phyloP scores from a whole-genome alignment of 495 filamentous ascomycete species.

The Hypoxylon cercidicola region DNA sequence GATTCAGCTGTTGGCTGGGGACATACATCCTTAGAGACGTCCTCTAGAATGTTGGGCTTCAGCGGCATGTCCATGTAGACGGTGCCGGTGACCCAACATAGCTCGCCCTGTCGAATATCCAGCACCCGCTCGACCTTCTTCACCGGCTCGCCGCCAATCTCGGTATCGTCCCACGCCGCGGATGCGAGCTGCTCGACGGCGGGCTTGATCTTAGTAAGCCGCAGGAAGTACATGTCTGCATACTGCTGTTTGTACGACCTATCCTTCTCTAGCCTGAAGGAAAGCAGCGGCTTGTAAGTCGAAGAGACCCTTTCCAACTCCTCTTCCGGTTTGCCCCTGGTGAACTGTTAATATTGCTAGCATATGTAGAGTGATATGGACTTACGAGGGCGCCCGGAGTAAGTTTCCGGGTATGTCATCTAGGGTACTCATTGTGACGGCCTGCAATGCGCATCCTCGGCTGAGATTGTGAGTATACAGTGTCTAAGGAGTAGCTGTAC shows the following conservation, averaged over 20 bases:
- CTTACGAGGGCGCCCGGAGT: slow-evolving; percentile 54
- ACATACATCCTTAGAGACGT: slow-evolving; percentile 89
- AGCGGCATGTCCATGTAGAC: slow-evolving; percentile 97
- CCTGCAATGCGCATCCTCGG: slow-evolving; percentile 8
- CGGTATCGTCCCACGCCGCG: slow-evolving; percentile 79
- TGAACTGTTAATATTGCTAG: slow-evolving; percentile 31
- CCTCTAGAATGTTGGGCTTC: slow-evolving; percentile 97
- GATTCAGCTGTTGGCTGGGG: not conserved
- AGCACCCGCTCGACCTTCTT: slow-evolving; percentile 83
- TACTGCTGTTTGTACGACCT: slow-evolving; percentile 94
- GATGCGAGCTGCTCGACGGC: slow-evolving; percentile 77
- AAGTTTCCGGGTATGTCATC: slow-evolving; percentile 48
- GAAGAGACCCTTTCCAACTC: slow-evolving; percentile 62
- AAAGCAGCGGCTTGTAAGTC: slow-evolving; percentile 77
- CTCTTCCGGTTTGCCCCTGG: slow-evolving; percentile 51
- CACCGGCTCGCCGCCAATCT: slow-evolving; percentile 82
- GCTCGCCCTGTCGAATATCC: slow-evolving; percentile 92
- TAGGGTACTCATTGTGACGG: slow-evolving; percentile 36
- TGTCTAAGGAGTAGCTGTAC: slow-evolving; percentile 2
- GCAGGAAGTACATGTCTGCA: slow-evolving; percentile 96
- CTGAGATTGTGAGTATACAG: not conserved
- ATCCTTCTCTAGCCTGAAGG: slow-evolving; percentile 75
- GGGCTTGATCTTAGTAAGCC: slow-evolving; percentile 87
- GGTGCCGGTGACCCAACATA: slow-evolving; percentile 95
- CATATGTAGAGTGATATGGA: slow-evolving; percentile 3